A percentile compares a stretch with the other conserved stretches of the same genome.
Evolutionary conservation across 2,329 filamentous ascomycete species (phyloP).

Genomic region (Albifimbria verrucaria): DNA sequence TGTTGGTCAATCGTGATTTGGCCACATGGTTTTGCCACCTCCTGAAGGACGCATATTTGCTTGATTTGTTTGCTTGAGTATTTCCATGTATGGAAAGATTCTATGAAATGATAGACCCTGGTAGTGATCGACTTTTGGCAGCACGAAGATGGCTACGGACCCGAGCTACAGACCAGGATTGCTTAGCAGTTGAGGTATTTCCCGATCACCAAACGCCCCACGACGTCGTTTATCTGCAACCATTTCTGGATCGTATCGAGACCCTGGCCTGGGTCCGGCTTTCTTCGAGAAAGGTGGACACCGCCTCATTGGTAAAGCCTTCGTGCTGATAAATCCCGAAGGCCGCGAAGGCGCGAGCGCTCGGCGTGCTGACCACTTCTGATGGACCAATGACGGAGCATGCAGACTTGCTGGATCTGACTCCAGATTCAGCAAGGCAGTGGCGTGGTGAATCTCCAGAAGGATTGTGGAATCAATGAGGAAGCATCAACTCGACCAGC

Average conservation of each 20-base stretch:
- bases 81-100: neutral
- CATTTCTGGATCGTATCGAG: slow-evolving; percentile 2
- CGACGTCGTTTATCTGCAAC: neutral
- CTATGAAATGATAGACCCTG: no score
- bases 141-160: no score
- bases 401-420: no score
- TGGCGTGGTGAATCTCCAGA: no score
- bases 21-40: neutral
- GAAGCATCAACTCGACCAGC: no score
- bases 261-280: slow-evolving; percentile 7
- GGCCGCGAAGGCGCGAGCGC: neutral
- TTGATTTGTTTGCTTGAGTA: neutral
- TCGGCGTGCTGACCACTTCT: neutral
- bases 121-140: no score
- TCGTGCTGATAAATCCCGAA: neutral
- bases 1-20: neutral
- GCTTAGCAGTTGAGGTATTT: neutral
- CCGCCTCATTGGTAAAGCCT: no score
- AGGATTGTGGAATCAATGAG: no score
- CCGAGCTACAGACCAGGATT: neutral
- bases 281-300: slow-evolving; percentile 3
- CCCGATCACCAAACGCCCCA: neutral
- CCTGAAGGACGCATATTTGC: neutral
- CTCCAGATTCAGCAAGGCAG: no score
- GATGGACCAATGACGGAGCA: no score